These are phyloP conservation scores for Colletotrichum somersetense DNA, from an alignment of 2,329 filamentous ascomycete genomes.

Conservation along the genomic window DNA sequence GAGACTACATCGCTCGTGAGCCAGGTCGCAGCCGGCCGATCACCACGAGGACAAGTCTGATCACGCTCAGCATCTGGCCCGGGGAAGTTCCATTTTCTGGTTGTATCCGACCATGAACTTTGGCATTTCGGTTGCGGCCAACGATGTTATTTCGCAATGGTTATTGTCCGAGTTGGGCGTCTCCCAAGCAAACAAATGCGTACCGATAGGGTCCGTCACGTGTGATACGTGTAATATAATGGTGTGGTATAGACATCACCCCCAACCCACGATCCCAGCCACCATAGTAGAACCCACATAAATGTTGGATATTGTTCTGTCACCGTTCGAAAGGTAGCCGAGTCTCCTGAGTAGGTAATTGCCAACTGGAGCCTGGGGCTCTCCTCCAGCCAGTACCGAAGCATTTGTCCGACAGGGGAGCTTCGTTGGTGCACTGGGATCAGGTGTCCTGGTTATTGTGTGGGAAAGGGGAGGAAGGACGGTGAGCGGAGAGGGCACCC, in stretches of 20 bases:
- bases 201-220: constrained; percentile 19
- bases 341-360: constrained; percentile 28
- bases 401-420: constrained; percentile 19
- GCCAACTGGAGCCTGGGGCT: constrained; percentile 22
- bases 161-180: not conserved
- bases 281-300: constrained; percentile 27
- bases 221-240: constrained; percentile 27
- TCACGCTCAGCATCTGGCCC: constrained; percentile 13
- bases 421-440: constrained; percentile 10
- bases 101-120: not conserved
- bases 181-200: not conserved
- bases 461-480: constrained; percentile 27
- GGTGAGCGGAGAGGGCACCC: constrained; percentile 36
- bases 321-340: constrained; percentile 28
- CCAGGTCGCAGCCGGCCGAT: constrained; percentile 36
- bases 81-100: not conserved
- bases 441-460: not conserved
- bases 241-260: constrained; percentile 33
- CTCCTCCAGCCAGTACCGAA: constrained; percentile 29
- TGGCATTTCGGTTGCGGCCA: not conserved
- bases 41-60: constrained; percentile 29
- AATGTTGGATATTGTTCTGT: constrained; percentile 35
- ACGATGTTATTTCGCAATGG: not conserved
- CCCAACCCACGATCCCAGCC: constrained; percentile 27
- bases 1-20: constrained; percentile 15